Conservation (phyloP, 371 early-diverging fungal genomes). For the Haplosporangium sp. region DNA sequence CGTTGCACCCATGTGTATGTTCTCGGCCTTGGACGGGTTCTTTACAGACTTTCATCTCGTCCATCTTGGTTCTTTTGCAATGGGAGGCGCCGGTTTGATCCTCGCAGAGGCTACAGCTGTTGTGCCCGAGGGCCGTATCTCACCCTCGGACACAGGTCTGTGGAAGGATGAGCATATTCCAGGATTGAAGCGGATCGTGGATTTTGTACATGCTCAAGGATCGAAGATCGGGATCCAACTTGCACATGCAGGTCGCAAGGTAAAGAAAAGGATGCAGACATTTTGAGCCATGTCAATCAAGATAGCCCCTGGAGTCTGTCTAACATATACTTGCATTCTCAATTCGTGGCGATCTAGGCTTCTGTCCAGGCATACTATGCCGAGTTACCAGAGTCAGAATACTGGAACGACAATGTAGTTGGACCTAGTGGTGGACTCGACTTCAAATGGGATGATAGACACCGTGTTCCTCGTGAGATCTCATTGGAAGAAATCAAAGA, state of each 20-base stretch:
- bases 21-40: slow-evolving; percentile 69
- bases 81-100: slow-evolving; percentile 79
- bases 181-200: slow-evolving; percentile 68
- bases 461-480: slow-evolving; percentile 69
- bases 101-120: slow-evolving; percentile 88
- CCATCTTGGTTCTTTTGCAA: slow-evolving; percentile 77
- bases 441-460: slow-evolving; percentile 57
- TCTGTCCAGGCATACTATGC: slow-evolving; percentile 43
- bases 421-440: slow-evolving; percentile 70
- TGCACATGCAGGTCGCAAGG: slow-evolving; percentile 86
- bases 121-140: slow-evolving; percentile 78
- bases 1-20: slow-evolving; percentile 88
- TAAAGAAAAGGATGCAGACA: neutral
- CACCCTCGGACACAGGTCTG: slow-evolving; percentile 80
- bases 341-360: slow-evolving; percentile 19
- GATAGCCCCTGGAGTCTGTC: too few species aligned
- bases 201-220: slow-evolving; percentile 73
- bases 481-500: slow-evolving; percentile 71
- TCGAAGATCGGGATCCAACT: slow-evolving; percentile 78
- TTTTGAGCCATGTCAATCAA: neutral
- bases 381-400: slow-evolving; percentile 56
- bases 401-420: slow-evolving; percentile 80
- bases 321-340: too few species aligned
- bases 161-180: slow-evolving; percentile 83
- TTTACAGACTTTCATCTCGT: slow-evolving; percentile 73